Conservation (phyloP, 2,329 filamentous ascomycete species). For the Hypoxylon sp. region DNA sequence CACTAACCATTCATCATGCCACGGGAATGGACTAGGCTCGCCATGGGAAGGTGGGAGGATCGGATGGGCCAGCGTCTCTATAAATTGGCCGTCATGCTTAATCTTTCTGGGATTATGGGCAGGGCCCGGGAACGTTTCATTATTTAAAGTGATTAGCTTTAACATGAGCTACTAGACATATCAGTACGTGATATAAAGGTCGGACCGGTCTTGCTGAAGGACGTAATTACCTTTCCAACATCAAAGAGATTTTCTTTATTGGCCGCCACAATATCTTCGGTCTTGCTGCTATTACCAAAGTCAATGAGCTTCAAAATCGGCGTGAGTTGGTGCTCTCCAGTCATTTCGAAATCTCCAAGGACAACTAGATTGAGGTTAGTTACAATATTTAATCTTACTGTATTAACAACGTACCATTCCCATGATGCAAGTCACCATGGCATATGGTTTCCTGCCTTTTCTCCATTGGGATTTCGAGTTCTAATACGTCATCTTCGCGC, state of each 20-base stretch:
- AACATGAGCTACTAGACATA: constrained; percentile 16
- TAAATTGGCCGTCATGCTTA: neutral
- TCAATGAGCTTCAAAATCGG: constrained; percentile 28
- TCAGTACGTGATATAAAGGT: constrained; percentile 5
- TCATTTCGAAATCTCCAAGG: constrained; percentile 10
- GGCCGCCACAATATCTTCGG: neutral
- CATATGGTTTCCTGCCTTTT: neutral
- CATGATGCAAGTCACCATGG: constrained; percentile 19
- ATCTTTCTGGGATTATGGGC: too few species aligned
- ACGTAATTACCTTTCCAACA: constrained; percentile 22
- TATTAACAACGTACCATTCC: constrained; percentile 22
- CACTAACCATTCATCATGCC: constrained; percentile 22
- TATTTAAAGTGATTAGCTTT: constrained; percentile 14
- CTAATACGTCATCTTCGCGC: neutral
- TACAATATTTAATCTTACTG: neutral
- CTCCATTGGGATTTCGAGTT: constrained; percentile 15
- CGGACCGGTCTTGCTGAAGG: neutral
- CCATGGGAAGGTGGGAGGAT: neutral
- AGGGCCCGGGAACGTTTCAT: too few species aligned
- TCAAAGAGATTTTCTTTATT: constrained; percentile 8
- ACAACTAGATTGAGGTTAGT: constrained; percentile 15
- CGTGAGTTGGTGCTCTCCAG: constrained; percentile 15
- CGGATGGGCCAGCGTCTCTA: neutral
- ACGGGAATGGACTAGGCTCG: neutral
- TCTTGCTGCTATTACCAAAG: constrained; percentile 1